phyloP scores from a whole-genome alignment of 257 asterid species.

The Solanum ossicruentum region DNA sequence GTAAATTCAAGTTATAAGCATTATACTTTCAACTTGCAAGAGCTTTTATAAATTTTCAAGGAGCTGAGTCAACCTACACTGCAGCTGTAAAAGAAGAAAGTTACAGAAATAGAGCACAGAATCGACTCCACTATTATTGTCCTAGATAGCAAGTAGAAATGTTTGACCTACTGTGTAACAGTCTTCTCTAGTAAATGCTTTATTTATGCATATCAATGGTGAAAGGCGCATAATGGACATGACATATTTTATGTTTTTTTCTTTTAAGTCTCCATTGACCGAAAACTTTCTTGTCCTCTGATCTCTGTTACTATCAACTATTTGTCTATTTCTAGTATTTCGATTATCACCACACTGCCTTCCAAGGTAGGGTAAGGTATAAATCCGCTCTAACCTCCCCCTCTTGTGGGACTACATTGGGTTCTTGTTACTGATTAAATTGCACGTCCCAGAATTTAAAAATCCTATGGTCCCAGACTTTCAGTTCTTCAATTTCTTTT shows the following conservation, averaged over 20 bases:
- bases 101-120: background rate
- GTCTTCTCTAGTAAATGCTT: background rate
- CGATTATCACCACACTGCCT: no score
- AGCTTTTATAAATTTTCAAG: background rate
- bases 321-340: no score
- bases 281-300: background rate
- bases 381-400: no score
- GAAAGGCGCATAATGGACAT: background rate
- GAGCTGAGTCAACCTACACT: background rate
- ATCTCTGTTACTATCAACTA: background rate
- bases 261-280: background rate
- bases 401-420: no score
- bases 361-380: no score
- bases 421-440: background rate
- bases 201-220: background rate
- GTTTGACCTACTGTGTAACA: background rate
- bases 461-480: background rate
- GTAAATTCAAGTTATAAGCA: background rate
- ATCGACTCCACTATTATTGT: background rate
- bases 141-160: background rate
- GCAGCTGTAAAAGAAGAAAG: background rate
- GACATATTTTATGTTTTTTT: background rate
- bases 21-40: background rate
- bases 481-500: background rate
- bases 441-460: background rate